Percentiles rank a stretch among this genome's conserved stretches.
Evolutionary conservation across 176 grass and related monocot genomes (phyloP).

Genomic region (Cocos nucifera): DNA sequence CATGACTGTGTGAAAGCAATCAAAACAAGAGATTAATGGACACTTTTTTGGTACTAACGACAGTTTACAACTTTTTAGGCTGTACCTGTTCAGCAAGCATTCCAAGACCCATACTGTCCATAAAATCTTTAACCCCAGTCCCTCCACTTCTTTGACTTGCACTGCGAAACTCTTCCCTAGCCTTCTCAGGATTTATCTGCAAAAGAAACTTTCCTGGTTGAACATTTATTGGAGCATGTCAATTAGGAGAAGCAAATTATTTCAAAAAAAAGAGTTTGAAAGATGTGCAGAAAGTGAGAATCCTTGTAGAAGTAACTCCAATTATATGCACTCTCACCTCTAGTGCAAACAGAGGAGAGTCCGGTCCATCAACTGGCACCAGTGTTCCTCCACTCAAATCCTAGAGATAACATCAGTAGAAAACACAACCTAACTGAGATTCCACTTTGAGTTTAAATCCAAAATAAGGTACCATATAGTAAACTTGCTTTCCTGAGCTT

Average conservation of each 20-base stretch:
- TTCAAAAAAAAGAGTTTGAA: too few relatives aligned
- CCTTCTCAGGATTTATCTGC: constrained; percentile 96
- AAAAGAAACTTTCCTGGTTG: not conserved
- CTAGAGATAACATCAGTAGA: constrained; percentile 8
- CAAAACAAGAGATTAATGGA: too few relatives aligned
- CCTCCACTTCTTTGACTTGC: constrained; percentile 70
- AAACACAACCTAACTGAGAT: too few relatives aligned
- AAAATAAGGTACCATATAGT: too few relatives aligned
- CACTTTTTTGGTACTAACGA: too few relatives aligned
- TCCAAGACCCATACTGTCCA: constrained; percentile 96
- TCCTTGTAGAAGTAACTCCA: not conserved
- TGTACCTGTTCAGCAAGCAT: constrained; percentile 79
- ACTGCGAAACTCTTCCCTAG: constrained; percentile 74
- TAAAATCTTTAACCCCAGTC: constrained; percentile 85
- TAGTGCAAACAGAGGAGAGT: constrained; percentile 68
- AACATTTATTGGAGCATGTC: not conserved
- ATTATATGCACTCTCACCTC: constrained; percentile 42
- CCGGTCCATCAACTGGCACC: constrained; percentile 63
- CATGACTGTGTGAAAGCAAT: too few relatives aligned
- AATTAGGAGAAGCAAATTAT: not conserved
- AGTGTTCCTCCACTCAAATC: constrained; percentile 80
- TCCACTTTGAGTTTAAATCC: too few relatives aligned
- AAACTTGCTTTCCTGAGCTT: too few relatives aligned
- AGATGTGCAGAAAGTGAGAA: too few relatives aligned
- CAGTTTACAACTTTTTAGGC: too few relatives aligned